Conservation (phyloP, 2,329 filamentous ascomycete genomes). For the Geosmithia morbida region DNA sequence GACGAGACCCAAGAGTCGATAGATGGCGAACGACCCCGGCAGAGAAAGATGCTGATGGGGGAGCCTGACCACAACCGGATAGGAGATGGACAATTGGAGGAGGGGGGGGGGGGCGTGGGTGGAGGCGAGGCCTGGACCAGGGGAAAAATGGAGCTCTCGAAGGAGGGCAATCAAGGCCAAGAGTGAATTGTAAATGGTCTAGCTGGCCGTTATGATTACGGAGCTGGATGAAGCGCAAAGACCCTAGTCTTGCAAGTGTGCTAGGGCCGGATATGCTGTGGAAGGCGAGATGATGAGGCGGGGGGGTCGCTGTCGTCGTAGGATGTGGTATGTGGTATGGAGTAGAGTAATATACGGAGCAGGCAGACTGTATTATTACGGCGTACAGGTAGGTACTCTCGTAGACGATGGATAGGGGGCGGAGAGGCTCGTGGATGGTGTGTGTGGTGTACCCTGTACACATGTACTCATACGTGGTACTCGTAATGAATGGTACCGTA, state of each 20-base stretch:
- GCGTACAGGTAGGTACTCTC: no score
- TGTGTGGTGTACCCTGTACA: no score
- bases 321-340: background rate
- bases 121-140: background rate
- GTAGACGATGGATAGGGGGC: no score
- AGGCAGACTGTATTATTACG: no score
- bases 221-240: background rate
- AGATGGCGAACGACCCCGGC: background rate
- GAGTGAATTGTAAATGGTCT: background rate
- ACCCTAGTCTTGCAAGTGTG: background rate
- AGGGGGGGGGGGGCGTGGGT: background rate
- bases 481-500: no score
- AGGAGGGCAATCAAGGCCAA: background rate
- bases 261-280: background rate
- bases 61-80: background rate
- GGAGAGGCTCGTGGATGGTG: no score
- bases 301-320: background rate
- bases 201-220: background rate
- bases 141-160: background rate
- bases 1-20: background rate
- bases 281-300: background rate
- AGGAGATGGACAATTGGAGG: conserved; percentile 1
- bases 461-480: no score
- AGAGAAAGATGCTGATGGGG: background rate
- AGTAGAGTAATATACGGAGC: no score